Percentiles rank a stretch among this genome's conserved stretches.
These are phyloP conservation scores for Scutellaria galericulata DNA, from an alignment of 257 asterid species.

Conservation along the genomic window DNA sequence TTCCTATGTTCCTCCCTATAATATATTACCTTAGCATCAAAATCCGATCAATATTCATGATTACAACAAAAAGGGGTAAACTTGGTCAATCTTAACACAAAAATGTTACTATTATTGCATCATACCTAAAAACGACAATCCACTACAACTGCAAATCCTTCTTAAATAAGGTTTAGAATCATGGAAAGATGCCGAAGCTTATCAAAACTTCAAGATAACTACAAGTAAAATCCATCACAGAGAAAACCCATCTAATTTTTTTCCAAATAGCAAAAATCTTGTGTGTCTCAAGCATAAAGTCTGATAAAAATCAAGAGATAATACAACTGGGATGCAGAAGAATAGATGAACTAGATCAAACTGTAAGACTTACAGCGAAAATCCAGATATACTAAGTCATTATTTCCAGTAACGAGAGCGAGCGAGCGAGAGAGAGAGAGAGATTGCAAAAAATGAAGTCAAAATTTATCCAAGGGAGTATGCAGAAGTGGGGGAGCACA, in stretches of 20 bases:
- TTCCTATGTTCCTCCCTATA: neutral
- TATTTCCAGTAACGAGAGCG: slow-evolving; percentile 27
- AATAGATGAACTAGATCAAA: slow-evolving; percentile 33
- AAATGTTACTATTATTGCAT: neutral
- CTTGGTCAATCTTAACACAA: neutral
- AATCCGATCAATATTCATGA: slow-evolving; percentile 11
- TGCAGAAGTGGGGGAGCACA: slow-evolving; percentile 44
- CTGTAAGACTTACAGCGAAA: slow-evolving; percentile 44
- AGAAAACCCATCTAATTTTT: slow-evolving; percentile 22
- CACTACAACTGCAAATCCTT: slow-evolving; percentile 25
- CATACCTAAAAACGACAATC: slow-evolving; percentile 24
- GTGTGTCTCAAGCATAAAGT: neutral
- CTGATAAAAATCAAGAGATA: neutral
- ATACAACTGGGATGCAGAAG: slow-evolving; percentile 35
- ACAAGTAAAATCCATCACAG: slow-evolving; percentile 14
- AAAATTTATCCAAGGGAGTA: slow-evolving; percentile 34
- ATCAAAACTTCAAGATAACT: slow-evolving; percentile 17
- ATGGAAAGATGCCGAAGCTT: slow-evolving; percentile 21
- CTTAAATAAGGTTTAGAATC: slow-evolving; percentile 4
- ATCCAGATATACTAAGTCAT: slow-evolving; percentile 37
- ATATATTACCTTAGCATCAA: slow-evolving; percentile 13
- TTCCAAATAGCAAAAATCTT: slow-evolving; percentile 19
- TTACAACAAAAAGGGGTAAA: slow-evolving; percentile 3
- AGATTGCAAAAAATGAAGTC: slow-evolving; percentile 43
- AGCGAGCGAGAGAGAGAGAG: slow-evolving; percentile 38